Conservation (phyloP, 2,329 filamentous ascomycete species). For the Cladophialophora immunda region DNA sequence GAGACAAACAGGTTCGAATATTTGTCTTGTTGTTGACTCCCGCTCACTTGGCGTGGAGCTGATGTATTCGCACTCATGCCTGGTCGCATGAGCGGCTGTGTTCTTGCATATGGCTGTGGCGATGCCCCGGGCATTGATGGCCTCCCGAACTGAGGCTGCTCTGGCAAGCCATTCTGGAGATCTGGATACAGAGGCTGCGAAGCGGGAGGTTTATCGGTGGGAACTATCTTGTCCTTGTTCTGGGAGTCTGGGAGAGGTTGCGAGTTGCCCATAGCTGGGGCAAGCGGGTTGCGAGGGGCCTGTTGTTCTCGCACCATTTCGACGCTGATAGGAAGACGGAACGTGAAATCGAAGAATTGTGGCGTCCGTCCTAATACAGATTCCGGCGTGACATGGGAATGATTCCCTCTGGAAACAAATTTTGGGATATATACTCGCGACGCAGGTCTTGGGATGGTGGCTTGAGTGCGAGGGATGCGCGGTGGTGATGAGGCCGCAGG, state of each 20-base stretch:
- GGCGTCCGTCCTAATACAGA: not conserved
- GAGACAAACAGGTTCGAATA: conserved; percentile 39
- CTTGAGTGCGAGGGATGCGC: not conserved
- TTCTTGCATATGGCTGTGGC: conserved; percentile 54
- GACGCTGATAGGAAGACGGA: conserved; percentile 7
- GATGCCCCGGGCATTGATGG: conserved; percentile 62
- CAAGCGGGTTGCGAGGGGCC: conserved; percentile 49
- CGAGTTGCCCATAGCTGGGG: conserved; percentile 49
- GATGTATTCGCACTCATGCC: conserved; percentile 33
- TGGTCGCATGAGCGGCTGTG: conserved; percentile 57
- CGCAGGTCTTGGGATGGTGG: conserved; percentile 16
- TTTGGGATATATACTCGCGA: conserved; percentile 17
- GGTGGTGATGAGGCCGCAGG: conserved; percentile 14
- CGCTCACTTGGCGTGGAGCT: conserved; percentile 30
- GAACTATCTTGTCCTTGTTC: conserved; percentile 40
- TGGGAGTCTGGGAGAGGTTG: conserved; percentile 41
- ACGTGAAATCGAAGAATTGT: conserved; percentile 28
- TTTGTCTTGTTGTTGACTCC: conserved; percentile 34
- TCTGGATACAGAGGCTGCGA: conserved; percentile 27
- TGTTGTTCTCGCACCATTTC: conserved; percentile 64
- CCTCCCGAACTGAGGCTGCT: conserved; percentile 65
- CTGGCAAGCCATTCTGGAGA: conserved; percentile 21
- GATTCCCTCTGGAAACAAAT: conserved; percentile 9
- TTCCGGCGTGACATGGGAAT: conserved; percentile 13
- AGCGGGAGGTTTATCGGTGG: not conserved